These are phyloP conservation scores for Xylaria acuta DNA, from an alignment of 495 filamentous ascomycete genomes.

Conservation along the genomic window DNA sequence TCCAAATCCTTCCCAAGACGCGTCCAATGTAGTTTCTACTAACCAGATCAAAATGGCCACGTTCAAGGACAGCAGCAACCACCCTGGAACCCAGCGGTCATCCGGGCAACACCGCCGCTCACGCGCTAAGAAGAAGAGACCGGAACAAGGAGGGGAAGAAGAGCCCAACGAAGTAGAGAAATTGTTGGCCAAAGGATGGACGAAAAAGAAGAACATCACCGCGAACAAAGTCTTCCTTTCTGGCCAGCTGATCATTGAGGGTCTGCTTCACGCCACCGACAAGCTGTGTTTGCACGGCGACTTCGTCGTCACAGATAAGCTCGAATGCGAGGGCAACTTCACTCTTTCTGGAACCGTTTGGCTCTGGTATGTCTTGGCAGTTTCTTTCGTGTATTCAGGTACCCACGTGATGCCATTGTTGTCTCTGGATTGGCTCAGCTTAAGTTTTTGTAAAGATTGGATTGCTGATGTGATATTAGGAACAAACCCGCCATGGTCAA, in stretches of 20 bases:
- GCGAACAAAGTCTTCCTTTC: slow-evolving; percentile 9
- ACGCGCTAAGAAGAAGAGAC: background rate
- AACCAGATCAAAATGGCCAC: background rate
- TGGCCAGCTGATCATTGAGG: background rate
- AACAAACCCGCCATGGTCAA: background rate
- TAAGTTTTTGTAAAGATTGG: background rate
- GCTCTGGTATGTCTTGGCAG: background rate
- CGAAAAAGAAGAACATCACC: background rate
- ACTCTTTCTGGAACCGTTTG: background rate
- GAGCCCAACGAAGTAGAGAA: background rate
- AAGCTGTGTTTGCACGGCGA: slow-evolving; percentile 2
- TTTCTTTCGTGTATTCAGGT: background rate
- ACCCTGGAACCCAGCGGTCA: background rate
- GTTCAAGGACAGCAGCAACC: background rate
- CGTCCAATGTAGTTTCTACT: background rate
- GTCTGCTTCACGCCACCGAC: slow-evolving; percentile 11
- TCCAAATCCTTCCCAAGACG: background rate
- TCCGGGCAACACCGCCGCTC: background rate
- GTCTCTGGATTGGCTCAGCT: background rate
- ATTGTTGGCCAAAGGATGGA: background rate
- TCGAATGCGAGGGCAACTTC: slow-evolving; percentile 11
- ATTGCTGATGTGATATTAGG: background rate
- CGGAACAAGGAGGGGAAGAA: background rate
- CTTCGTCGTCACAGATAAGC: background rate
- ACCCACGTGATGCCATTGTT: background rate